Evolutionary conservation across 148 eudicot genomes (phyloP).

Genomic region (Chenopodium suecicum): DNA sequence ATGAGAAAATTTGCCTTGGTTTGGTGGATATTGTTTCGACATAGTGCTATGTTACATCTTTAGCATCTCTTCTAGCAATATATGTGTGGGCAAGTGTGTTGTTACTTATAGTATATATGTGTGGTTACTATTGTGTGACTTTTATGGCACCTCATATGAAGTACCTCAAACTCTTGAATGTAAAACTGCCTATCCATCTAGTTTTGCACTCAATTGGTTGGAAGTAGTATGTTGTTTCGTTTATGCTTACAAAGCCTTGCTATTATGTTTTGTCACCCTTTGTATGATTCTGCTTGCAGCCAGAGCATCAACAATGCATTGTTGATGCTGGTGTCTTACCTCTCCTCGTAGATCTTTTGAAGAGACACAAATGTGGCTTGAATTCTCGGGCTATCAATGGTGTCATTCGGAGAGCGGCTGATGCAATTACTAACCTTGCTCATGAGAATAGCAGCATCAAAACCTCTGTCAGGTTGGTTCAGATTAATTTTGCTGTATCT

Average conservation of each 20-base stretch:
- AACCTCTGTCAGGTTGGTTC: slow-evolving; percentile 67
- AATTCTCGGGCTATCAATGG: slow-evolving; percentile 65
- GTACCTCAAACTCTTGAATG: not conserved
- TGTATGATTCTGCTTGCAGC: slow-evolving; percentile 41
- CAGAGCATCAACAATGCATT: slow-evolving; percentile 80
- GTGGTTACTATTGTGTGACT: not conserved
- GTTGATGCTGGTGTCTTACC: slow-evolving; percentile 87
- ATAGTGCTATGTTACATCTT: not conserved
- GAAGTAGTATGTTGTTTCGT: not conserved
- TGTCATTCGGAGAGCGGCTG: slow-evolving; percentile 76
- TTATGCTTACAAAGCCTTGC: not conserved
- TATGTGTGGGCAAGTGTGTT: not conserved
- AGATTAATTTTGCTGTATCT: not conserved
- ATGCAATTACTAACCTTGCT: slow-evolving; percentile 92
- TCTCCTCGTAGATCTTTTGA: slow-evolving; percentile 63
- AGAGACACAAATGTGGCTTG: slow-evolving; percentile 44
- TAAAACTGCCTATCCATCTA: not conserved
- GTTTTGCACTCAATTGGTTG: not conserved
- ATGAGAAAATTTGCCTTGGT: not conserved
- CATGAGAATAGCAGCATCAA: slow-evolving; percentile 81
- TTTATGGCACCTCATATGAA: not conserved
- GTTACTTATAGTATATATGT: not conserved
- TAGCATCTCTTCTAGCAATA: not conserved
- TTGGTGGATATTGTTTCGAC: not conserved
- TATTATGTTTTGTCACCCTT: not conserved